Percentiles rank a stretch among this genome's conserved stretches.
phyloP scores from a whole-genome alignment of 1,139 yeast species.

The Hanseniaspora sp. region DNA sequence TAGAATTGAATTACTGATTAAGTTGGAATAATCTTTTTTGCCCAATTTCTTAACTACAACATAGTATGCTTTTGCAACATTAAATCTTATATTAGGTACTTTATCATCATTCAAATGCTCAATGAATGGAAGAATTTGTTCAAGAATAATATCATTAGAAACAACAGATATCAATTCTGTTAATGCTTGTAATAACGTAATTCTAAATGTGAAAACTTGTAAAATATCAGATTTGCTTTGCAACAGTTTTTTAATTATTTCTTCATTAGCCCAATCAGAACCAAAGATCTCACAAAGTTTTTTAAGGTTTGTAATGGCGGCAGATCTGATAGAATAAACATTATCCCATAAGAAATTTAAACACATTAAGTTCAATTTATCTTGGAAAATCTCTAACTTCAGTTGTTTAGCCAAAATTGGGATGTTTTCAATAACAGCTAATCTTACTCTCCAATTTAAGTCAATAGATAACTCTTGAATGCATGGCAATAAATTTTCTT shows the following conservation, averaged over 20 bases:
- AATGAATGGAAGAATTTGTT: constrained; percentile 69
- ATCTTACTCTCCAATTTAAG: constrained; percentile 92
- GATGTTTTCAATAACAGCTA: constrained; percentile 93
- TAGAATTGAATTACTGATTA: constrained; percentile 46
- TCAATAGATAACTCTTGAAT: constrained; percentile 93
- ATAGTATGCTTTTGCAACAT: constrained; percentile 77
- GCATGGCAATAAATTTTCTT: constrained; percentile 86
- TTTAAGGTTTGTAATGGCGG: constrained; percentile 77
- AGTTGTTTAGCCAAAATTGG: constrained; percentile 93
- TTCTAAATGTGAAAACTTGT: constrained; percentile 65
- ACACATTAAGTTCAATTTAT: constrained; percentile 79
- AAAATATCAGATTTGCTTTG: constrained; percentile 36
- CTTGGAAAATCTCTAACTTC: constrained; percentile 86
- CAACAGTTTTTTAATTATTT: constrained; percentile 67
- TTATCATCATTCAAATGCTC: constrained; percentile 60
- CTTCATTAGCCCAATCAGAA: constrained; percentile 81
- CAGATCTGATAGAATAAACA: constrained; percentile 91
- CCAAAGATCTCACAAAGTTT: constrained; percentile 82
- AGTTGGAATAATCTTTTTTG: constrained; percentile 28
- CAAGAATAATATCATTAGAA: constrained; percentile 44
- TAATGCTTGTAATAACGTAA: constrained; percentile 81
- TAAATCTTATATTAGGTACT: constrained; percentile 91
- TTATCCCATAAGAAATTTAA: constrained; percentile 98
- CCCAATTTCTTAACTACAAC: constrained; percentile 45
- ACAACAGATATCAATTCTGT: constrained; percentile 66